phyloP scores from a whole-genome alignment of 2,329 filamentous ascomycete genomes.

The Chalaropsis ovoidea region DNA sequence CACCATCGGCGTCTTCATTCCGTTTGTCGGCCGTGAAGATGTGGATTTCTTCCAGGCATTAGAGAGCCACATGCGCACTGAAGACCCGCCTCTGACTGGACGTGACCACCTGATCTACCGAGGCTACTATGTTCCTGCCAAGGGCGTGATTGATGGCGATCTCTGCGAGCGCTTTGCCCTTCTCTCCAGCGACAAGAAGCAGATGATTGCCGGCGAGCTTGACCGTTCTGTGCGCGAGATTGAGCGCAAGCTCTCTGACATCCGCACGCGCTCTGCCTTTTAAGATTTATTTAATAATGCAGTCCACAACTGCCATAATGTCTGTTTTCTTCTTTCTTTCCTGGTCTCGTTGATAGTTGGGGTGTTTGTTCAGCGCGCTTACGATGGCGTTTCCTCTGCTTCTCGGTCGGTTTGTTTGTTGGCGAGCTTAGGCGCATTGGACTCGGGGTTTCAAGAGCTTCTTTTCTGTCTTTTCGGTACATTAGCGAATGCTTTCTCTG shows the following conservation, averaged over 20 bases:
- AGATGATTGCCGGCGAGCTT: conserved; percentile 86
- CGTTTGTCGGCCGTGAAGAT: conserved; percentile 83
- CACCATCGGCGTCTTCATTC: conserved; percentile 84
- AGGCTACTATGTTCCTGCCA: conserved; percentile 90
- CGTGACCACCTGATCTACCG: conserved; percentile 93
- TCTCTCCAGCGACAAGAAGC: conserved; percentile 78
- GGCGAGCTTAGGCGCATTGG: conserved; percentile 22
- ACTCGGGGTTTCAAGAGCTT: conserved; percentile 14
- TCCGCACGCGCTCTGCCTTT: conserved; percentile 51
- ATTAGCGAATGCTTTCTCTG: conserved; percentile 11
- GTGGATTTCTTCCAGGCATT: conserved; percentile 96
- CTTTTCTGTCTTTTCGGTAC: conserved; percentile 7
- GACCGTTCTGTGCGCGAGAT: conserved; percentile 87
- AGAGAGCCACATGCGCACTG: conserved; percentile 74
- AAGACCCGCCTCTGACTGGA: conserved; percentile 80
- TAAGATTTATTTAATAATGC: conserved; percentile 34
- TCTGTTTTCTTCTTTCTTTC: neutral
- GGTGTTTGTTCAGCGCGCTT: conserved; percentile 17
- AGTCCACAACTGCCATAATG: conserved; percentile 6
- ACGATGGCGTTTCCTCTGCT: conserved; percentile 16
- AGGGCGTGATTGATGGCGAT: conserved; percentile 94
- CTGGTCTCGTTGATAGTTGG: conserved; percentile 1
- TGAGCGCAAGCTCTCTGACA: conserved; percentile 81
- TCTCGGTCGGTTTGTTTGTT: conserved; percentile 19
- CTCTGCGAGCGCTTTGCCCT: conserved; percentile 85